Conservation (phyloP, 129 eudicot species). For the Chrysanthemum makinoi region DNA sequence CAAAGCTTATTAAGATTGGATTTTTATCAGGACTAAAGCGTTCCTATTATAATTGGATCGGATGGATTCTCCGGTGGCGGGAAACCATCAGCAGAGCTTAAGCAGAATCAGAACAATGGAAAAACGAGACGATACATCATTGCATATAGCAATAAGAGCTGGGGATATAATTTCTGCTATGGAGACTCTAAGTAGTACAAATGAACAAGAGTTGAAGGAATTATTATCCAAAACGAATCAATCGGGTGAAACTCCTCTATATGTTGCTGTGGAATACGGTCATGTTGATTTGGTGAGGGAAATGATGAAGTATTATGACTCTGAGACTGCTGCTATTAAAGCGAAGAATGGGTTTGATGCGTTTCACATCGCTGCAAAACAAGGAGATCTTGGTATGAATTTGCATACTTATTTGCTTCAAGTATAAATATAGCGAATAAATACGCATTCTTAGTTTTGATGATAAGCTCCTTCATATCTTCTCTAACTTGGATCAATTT, state of each 20-base stretch:
- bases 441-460: too few species aligned
- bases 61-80: slow-evolving; percentile 39
- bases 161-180: slow-evolving; percentile 43
- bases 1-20: neutral
- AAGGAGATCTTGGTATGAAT: slow-evolving; percentile 57
- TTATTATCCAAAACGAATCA: slow-evolving; percentile 44
- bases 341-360: slow-evolving; percentile 59
- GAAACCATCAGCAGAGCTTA: slow-evolving; percentile 35
- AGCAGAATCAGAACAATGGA: slow-evolving; percentile 43
- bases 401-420: neutral
- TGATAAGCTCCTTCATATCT: too few species aligned
- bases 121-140: slow-evolving; percentile 51
- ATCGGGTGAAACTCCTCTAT: slow-evolving; percentile 57
- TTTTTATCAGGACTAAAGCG: slow-evolving; percentile 8
- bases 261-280: slow-evolving; percentile 61
- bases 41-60: slow-evolving; percentile 13
- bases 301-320: slow-evolving; percentile 49
- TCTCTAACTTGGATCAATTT: too few species aligned
- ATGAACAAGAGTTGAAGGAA: slow-evolving; percentile 35
- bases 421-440: too few species aligned
- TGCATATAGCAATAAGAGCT: slow-evolving; percentile 60
- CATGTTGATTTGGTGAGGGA: slow-evolving; percentile 45
- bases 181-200: slow-evolving; percentile 30
- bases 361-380: slow-evolving; percentile 57
- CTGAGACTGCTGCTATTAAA: slow-evolving; percentile 46